A percentile compares a stretch with the other conserved stretches of the same genome.
phyloP scores from a whole-genome alignment of 2,329 filamentous ascomycete species.

The Apiospora sp. region DNA sequence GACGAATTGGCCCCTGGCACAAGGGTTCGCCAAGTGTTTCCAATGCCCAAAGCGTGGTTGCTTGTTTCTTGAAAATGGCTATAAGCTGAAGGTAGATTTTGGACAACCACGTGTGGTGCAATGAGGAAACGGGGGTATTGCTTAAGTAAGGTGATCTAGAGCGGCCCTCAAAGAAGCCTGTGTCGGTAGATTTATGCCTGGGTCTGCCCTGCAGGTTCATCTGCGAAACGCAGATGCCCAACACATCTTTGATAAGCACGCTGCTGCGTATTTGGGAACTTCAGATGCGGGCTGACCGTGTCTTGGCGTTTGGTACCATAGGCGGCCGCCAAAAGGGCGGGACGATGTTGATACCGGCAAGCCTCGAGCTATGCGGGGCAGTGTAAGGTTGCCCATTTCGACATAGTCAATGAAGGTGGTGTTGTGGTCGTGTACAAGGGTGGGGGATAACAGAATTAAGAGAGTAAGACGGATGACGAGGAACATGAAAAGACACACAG shows the following conservation, averaged over 20 bases:
- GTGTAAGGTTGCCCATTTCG: background rate
- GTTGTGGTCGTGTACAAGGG: background rate
- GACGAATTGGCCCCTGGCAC: background rate
- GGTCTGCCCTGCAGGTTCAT: background rate
- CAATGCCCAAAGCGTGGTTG: background rate
- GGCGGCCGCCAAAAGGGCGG: background rate
- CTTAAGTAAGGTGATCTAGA: conserved; percentile 1
- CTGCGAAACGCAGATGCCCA: background rate
- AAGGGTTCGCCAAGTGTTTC: background rate
- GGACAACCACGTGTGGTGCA: background rate
- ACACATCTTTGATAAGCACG: background rate
- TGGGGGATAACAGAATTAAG: background rate
- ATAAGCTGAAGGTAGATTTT: background rate
- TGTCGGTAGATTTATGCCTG: background rate
- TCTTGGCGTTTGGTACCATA: background rate
- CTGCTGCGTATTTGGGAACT: background rate
- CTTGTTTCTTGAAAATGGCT: background rate
- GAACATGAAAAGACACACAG: too few species aligned
- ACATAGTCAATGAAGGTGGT: background rate
- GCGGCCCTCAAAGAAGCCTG: background rate
- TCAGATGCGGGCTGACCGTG: background rate
- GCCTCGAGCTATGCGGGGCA: background rate
- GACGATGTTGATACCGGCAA: background rate
- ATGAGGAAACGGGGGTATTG: background rate
- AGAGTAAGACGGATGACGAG: conserved; percentile 7